A percentile compares a stretch with the other conserved stretches of the same genome.
These are phyloP conservation scores for Vicia villosa DNA, from an alignment of 306 rosid species.

Conservation along the genomic window DNA sequence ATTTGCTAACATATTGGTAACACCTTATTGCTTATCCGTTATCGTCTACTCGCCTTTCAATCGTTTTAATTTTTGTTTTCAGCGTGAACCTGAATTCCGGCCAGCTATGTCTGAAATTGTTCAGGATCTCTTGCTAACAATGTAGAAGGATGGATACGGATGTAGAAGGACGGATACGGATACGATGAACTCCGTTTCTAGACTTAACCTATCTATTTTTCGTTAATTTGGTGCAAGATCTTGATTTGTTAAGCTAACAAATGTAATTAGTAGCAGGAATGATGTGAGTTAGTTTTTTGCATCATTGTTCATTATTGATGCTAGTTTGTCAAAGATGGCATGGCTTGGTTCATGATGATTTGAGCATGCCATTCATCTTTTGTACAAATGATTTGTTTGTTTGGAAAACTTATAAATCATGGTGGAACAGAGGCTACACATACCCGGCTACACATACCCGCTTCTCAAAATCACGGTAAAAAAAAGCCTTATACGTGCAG, in stretches of 20 bases:
- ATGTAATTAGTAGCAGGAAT: conserved; percentile 33
- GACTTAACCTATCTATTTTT: not conserved
- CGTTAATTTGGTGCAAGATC: not conserved
- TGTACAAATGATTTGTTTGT: too few species aligned
- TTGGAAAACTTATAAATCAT: too few species aligned
- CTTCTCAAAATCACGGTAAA: too few species aligned
- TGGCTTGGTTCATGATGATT: not conserved
- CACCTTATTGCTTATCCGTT: not conserved
- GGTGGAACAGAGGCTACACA: too few species aligned
- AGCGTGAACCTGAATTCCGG: conserved; percentile 92
- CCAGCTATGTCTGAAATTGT: conserved; percentile 84
- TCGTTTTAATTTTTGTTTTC: conserved; percentile 29
- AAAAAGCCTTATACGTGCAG: too few species aligned
- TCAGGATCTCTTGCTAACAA: conserved; percentile 68
- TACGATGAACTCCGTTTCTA: conserved; percentile 10
- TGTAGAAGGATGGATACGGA: conserved; percentile 30
- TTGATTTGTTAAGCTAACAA: conserved; percentile 11
- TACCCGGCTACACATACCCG: too few species aligned
- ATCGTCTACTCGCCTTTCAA: conserved; percentile 10
- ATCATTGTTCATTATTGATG: conserved; percentile 5
- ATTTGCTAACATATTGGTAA: not conserved
- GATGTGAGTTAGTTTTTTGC: conserved; percentile 14
- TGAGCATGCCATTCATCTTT: not conserved
- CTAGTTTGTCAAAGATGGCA: not conserved
- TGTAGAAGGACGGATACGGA: too few species aligned